These are phyloP conservation scores for Metarhizium brunneum DNA, from an alignment of 2,329 filamentous ascomycete species.

Conservation along the genomic window DNA sequence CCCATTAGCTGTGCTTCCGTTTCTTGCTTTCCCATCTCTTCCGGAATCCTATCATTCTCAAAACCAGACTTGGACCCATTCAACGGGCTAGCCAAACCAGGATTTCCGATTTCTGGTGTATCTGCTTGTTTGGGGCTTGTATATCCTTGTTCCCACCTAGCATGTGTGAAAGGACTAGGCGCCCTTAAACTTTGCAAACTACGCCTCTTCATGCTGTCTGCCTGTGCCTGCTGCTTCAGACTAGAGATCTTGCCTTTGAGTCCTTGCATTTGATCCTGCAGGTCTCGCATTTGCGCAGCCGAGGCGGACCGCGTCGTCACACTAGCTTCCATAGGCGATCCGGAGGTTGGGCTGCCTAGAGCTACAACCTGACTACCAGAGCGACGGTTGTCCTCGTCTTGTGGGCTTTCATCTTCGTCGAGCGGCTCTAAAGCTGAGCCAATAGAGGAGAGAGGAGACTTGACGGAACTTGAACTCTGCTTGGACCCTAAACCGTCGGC, in stretches of 20 bases:
- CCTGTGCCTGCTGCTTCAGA: conserved; percentile 67
- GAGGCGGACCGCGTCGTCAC: conserved; percentile 59
- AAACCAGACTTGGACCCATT: neutral
- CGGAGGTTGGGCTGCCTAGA: conserved; percentile 36
- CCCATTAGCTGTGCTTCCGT: conserved; percentile 2
- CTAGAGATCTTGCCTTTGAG: conserved; percentile 78
- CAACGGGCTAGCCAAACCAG: neutral
- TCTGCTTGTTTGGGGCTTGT: conserved; percentile 10
- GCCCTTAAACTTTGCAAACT: conserved; percentile 69
- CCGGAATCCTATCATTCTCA: neutral
- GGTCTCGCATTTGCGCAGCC: conserved; percentile 59
- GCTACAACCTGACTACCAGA: conserved; percentile 24
- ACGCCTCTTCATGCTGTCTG: conserved; percentile 67
- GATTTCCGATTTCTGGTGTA: conserved; percentile 9
- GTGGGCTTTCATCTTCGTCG: conserved; percentile 36
- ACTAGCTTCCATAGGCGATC: conserved; percentile 33
- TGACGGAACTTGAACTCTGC: conserved; percentile 17
- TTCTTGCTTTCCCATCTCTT: conserved; percentile 1
- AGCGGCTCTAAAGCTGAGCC: conserved; percentile 42
- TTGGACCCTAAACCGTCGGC: conserved; percentile 29
- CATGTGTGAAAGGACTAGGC: conserved; percentile 70
- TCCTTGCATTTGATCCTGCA: conserved; percentile 79
- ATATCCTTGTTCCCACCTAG: conserved; percentile 28
- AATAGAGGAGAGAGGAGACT: conserved; percentile 27
- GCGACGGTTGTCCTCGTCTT: conserved; percentile 14